phyloP scores from a whole-genome alignment of 2,329 filamentous ascomycete genomes.

The Arthrobotrys megalospora region DNA sequence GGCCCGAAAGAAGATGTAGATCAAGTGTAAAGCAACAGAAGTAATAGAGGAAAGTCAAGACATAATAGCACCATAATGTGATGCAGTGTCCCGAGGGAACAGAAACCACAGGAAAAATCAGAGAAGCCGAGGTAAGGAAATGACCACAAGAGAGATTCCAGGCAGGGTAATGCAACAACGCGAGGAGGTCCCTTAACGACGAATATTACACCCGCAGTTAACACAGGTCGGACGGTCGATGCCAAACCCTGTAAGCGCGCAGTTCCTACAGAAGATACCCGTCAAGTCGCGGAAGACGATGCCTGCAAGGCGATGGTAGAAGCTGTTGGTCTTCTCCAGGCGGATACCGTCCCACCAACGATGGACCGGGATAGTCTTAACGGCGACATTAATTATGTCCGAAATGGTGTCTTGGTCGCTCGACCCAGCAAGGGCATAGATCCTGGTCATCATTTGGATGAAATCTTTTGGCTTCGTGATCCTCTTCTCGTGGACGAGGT shows the following conservation, averaged over 20 bases:
- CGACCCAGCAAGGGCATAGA: neutral
- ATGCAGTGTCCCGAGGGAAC: too few relatives aligned
- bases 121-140: too few relatives aligned
- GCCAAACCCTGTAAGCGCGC: neutral
- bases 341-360: neutral
- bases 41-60: too few relatives aligned
- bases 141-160: too few relatives aligned
- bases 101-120: too few relatives aligned
- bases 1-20: too few relatives aligned
- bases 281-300: neutral
- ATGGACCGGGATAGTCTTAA: neutral
- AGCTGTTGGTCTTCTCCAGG: neutral
- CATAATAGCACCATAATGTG: too few relatives aligned
- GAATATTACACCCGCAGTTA: neutral
- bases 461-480: neutral
- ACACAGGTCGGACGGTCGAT: neutral
- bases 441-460: neutral
- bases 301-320: slow-evolving; percentile 8
- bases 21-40: too few relatives aligned
- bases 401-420: neutral
- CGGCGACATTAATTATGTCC: neutral
- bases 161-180: too few relatives aligned
- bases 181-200: neutral
- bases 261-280: neutral
- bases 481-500: neutral